Conservation (phyloP, 2,329 filamentous ascomycete species). For the Grosmannia serpens region DNA sequence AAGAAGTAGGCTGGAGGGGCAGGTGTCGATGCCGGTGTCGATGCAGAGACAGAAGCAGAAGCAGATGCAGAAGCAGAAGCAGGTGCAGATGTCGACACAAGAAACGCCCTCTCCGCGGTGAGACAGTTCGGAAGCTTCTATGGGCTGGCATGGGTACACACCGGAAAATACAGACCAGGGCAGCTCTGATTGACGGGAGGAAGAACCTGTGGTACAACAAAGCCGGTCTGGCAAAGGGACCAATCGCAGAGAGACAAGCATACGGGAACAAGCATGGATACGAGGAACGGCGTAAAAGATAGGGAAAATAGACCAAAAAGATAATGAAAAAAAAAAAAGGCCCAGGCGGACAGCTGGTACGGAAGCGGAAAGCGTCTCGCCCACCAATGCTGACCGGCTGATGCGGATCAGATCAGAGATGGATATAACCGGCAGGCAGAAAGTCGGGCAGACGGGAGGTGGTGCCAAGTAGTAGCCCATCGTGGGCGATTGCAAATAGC, state of each 20-base stretch:
- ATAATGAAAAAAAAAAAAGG: neutral
- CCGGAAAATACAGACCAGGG: too few relatives aligned
- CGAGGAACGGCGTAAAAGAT: neutral
- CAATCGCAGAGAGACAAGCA: too few relatives aligned
- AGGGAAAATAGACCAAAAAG: neutral
- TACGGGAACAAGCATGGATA: neutral
- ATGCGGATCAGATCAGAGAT: neutral
- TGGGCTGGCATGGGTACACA: too few relatives aligned
- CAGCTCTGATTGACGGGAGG: too few relatives aligned
- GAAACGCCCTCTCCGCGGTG: too few relatives aligned
- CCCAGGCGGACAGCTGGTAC: neutral
- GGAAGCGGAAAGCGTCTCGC: neutral
- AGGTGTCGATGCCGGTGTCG: too few relatives aligned
- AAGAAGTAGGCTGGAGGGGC: constrained; percentile 34
- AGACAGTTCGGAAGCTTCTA: too few relatives aligned
- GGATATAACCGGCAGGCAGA: neutral
- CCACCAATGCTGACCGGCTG: neutral
- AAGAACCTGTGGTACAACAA: neutral
- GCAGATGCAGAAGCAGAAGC: neutral
- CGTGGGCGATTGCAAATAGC: too few relatives aligned
- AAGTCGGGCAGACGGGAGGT: too few relatives aligned
- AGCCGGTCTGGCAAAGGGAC: neutral
- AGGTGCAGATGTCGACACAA: neutral
- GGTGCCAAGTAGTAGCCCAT: too few relatives aligned
- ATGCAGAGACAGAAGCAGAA: neutral